A percentile compares a stretch with the other conserved stretches of the same genome.
These are phyloP conservation scores for Fusarium gaditjirri DNA, from an alignment of 2,329 filamentous ascomycete genomes.

Conservation along the genomic window DNA sequence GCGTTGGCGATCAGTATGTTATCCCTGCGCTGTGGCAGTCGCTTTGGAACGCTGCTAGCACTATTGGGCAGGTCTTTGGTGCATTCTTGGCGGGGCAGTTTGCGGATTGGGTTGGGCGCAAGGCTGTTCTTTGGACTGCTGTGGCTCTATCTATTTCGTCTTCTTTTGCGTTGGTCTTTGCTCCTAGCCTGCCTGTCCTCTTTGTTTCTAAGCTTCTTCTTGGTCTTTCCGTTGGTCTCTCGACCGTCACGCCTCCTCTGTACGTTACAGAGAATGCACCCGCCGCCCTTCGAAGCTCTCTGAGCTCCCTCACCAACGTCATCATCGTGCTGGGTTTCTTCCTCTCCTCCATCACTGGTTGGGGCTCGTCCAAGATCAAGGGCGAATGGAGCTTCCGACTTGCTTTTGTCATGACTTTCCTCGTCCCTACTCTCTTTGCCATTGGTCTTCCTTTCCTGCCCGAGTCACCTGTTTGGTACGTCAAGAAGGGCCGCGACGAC, in stretches of 20 bases:
- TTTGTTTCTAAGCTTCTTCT: conserved; percentile 46
- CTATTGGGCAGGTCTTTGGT: conserved; percentile 47
- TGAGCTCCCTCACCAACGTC: conserved; percentile 46
- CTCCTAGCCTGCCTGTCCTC: conserved; percentile 41
- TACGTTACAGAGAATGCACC: conserved; percentile 47
- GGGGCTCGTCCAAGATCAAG: conserved; percentile 41
- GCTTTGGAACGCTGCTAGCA: conserved; percentile 52
- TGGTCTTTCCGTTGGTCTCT: conserved; percentile 42
- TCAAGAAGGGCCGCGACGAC: conserved; percentile 44
- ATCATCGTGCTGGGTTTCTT: conserved; percentile 47
- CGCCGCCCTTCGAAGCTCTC: conserved; percentile 41
- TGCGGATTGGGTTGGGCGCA: conserved; percentile 40
- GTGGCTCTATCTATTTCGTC: conserved; percentile 39
- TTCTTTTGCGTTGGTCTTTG: conserved; percentile 45
- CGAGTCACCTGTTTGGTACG: conserved; percentile 45
- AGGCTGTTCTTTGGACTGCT: conserved; percentile 40
- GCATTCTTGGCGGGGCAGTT: conserved; percentile 44
- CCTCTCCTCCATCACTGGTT: conserved; percentile 45
- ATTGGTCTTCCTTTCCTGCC: conserved; percentile 42
- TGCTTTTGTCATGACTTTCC: conserved; percentile 45
- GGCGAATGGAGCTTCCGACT: conserved; percentile 44
- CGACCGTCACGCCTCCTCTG: conserved; percentile 42
- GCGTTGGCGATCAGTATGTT: conserved; percentile 44
- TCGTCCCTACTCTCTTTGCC: conserved; percentile 42
- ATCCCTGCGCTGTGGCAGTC: conserved; percentile 52